Conservation (phyloP, 2,329 filamentous ascomycete species). For the Ramichloridium luteum region DNA sequence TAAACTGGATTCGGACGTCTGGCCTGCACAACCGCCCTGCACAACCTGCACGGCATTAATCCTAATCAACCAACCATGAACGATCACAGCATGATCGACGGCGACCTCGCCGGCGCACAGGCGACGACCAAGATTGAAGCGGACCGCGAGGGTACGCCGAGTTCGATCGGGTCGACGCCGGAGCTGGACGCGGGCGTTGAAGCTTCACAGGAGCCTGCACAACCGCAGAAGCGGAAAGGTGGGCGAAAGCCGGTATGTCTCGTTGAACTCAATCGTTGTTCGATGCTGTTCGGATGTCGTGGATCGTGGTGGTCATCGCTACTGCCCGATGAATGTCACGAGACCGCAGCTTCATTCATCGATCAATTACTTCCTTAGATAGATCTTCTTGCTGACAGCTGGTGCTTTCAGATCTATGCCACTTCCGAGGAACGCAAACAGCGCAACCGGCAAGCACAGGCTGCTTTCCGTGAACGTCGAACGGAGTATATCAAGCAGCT, state of each 20-base stretch:
- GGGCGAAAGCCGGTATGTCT: slow-evolving; percentile 83
- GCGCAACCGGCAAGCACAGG: slow-evolving; percentile 91
- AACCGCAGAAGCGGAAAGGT: slow-evolving; percentile 80
- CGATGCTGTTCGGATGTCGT: background rate
- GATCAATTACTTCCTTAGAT: background rate
- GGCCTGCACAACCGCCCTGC: too few relatives aligned
- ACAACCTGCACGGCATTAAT: too few relatives aligned
- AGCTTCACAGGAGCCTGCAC: slow-evolving; percentile 32
- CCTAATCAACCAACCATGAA: too few relatives aligned
- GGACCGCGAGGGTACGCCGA: slow-evolving; percentile 33
- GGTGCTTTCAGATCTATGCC: slow-evolving; percentile 70
- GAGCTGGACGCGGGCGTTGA: slow-evolving; percentile 33
- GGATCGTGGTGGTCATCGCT: too few relatives aligned
- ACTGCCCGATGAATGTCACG: too few relatives aligned
- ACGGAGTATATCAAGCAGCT: slow-evolving; percentile 99
- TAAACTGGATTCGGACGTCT: too few relatives aligned
- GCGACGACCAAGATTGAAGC: slow-evolving; percentile 35
- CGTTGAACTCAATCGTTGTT: slow-evolving; percentile 11
- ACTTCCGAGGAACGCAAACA: slow-evolving; percentile 98
- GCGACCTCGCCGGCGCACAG: too few relatives aligned
- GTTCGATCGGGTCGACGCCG: slow-evolving; percentile 37
- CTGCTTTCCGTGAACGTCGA: slow-evolving; percentile 87
- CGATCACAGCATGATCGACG: slow-evolving; percentile 29
- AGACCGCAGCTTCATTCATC: background rate
- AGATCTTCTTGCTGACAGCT: slow-evolving; percentile 2